Evolutionary conservation across 495 filamentous ascomycete species (phyloP).

Genomic region (Aspergillus sclerotiicarbonarius): DNA sequence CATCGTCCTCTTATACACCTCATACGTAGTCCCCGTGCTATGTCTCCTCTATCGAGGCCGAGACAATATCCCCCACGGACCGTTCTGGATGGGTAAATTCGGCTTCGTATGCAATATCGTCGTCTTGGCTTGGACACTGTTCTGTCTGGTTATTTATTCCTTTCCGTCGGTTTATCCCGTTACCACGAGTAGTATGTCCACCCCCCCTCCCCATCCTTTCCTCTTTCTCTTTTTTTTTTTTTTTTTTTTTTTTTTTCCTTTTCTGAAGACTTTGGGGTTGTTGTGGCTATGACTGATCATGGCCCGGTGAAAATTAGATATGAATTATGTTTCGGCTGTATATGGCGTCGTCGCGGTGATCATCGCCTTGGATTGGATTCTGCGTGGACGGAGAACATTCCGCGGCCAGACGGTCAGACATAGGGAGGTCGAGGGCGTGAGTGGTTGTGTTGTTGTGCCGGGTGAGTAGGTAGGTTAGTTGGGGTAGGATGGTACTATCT

Average conservation of each 20-base stretch:
- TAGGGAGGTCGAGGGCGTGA: slow-evolving; percentile 6
- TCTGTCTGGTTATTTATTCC: slow-evolving; percentile 49
- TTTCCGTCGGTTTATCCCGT: slow-evolving; percentile 47
- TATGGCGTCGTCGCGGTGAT: slow-evolving; percentile 43
- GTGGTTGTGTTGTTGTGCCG: too few species aligned
- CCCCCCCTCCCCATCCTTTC: not conserved
- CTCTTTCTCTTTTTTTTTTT: not conserved
- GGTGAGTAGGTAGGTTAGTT: not conserved
- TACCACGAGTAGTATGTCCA: slow-evolving; percentile 5
- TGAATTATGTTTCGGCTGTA: slow-evolving; percentile 56
- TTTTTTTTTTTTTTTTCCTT: not conserved
- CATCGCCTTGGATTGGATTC: slow-evolving; percentile 42
- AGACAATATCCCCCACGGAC: slow-evolving; percentile 46
- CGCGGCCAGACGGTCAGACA: slow-evolving; percentile 30
- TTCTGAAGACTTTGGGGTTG: not conserved
- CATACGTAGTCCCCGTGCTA: slow-evolving; percentile 46
- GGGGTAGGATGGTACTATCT: too few species aligned
- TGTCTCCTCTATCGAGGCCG: slow-evolving; percentile 46
- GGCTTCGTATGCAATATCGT: slow-evolving; percentile 41
- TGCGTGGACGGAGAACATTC: slow-evolving; percentile 39
- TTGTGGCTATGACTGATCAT: too few species aligned
- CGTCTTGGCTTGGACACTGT: slow-evolving; percentile 43
- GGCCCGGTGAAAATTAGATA: slow-evolving; percentile 22
- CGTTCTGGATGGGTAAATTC: slow-evolving; percentile 46
- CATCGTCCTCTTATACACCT: slow-evolving; percentile 48